Evolutionary conservation across 2,329 filamentous ascomycete species (phyloP).

Genomic region (Dryadomyces sulphureus): DNA sequence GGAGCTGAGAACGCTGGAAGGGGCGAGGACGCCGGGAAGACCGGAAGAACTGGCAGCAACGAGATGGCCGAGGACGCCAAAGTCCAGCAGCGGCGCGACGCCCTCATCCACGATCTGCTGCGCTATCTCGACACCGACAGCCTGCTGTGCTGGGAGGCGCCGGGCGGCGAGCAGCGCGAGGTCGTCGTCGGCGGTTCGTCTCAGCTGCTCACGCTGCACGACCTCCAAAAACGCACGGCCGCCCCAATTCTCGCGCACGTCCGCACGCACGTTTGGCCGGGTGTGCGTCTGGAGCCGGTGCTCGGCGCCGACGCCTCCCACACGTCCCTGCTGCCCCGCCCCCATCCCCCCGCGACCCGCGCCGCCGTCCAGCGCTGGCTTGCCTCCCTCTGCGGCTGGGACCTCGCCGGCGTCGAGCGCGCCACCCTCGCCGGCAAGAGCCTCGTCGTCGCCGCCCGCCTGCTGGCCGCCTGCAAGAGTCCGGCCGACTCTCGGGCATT

Average conservation of each 20-base stretch:
- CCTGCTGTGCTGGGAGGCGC: slow-evolving; percentile 71
- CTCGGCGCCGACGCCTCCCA: slow-evolving; percentile 48
- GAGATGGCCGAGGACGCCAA: slow-evolving; percentile 7
- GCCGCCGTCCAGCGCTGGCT: slow-evolving; percentile 71
- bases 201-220: slow-evolving; percentile 38
- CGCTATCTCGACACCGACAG: slow-evolving; percentile 87
- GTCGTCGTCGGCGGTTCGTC: slow-evolving; percentile 1
- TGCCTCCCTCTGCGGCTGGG: slow-evolving; percentile 54
- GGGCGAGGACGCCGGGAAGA: background rate
- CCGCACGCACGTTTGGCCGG: slow-evolving; percentile 65
- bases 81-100: slow-evolving; percentile 37
- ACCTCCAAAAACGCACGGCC: slow-evolving; percentile 56
- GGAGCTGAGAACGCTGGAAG: no score
- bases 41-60: background rate
- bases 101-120: slow-evolving; percentile 56
- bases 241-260: slow-evolving; percentile 59
- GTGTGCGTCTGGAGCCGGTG: slow-evolving; percentile 62
- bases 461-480: slow-evolving; percentile 65
- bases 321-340: slow-evolving; percentile 55
- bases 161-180: slow-evolving; percentile 26
- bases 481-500: slow-evolving; percentile 29
- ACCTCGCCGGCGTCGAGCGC: slow-evolving; percentile 76
- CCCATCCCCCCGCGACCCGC: slow-evolving; percentile 59
- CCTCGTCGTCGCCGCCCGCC: slow-evolving; percentile 57
- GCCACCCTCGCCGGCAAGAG: slow-evolving; percentile 78